Percentiles rank a stretch among this genome's conserved stretches.
Evolutionary conservation across 1,139 yeast species (phyloP).

Genomic region (Candida sanyaensis): DNA sequence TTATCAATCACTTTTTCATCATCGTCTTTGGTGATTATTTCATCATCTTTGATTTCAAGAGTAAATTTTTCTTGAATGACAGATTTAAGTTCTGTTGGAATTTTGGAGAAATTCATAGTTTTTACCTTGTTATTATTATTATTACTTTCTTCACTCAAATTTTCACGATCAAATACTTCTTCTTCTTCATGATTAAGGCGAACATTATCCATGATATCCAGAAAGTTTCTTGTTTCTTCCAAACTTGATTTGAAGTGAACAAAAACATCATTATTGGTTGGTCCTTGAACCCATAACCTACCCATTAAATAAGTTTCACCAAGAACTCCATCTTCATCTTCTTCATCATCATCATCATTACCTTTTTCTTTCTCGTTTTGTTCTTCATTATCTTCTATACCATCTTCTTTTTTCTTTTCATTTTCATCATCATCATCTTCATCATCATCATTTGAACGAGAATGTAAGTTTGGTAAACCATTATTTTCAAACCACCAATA

Average conservation of each 20-base stretch:
- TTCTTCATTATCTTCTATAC: slow-evolving; percentile 25
- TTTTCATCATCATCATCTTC: slow-evolving; percentile 36
- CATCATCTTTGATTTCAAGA: slow-evolving; percentile 19
- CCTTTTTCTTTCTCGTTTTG: too few relatives aligned
- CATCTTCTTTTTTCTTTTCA: slow-evolving; percentile 30
- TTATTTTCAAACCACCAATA: slow-evolving; percentile 96
- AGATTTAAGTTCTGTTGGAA: slow-evolving; percentile 21
- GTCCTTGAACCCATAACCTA: slow-evolving; percentile 92
- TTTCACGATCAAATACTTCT: slow-evolving; percentile 14
- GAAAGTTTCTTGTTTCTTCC: slow-evolving; percentile 7
- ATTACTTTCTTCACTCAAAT: slow-evolving; percentile 14
- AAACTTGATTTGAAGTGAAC: slow-evolving; percentile 18
- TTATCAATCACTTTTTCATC: slow-evolving; percentile 32
- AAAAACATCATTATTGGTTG: slow-evolving; percentile 62
- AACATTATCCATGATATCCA: slow-evolving; percentile 1
- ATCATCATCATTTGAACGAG: slow-evolving; percentile 38
- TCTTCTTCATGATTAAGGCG: slow-evolving; percentile 1
- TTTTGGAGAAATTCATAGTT: slow-evolving; percentile 19
- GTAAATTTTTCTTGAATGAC: slow-evolving; percentile 20
- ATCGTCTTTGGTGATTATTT: slow-evolving; percentile 16
- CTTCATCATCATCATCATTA: slow-evolving; percentile 35
- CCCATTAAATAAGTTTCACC: slow-evolving; percentile 82
- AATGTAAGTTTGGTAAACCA: slow-evolving; percentile 68
- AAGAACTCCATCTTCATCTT: slow-evolving; percentile 39
- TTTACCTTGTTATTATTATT: slow-evolving; percentile 9